These are phyloP conservation scores for Hypomontagnella submonticulosa DNA, from an alignment of 495 filamentous ascomycete genomes.

Conservation along the genomic window DNA sequence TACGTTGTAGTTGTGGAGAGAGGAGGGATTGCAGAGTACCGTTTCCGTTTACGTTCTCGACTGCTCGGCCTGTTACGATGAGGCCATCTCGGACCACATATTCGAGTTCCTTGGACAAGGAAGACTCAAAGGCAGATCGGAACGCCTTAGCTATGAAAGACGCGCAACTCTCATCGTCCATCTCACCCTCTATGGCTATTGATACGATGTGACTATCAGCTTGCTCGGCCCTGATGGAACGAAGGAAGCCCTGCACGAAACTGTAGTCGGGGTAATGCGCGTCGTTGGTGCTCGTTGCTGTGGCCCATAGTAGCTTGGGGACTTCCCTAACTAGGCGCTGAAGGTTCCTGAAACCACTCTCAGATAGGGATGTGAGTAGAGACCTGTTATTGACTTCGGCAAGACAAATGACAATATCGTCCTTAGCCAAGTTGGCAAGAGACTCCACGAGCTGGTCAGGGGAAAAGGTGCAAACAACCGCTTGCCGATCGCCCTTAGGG, in stretches of 20 bases:
- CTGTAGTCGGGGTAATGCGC: slow-evolving; percentile 17
- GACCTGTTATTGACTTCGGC: slow-evolving; percentile 16
- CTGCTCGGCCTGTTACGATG: slow-evolving; percentile 7
- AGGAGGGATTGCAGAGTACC: slow-evolving; percentile 14
- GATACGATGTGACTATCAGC: slow-evolving; percentile 16
- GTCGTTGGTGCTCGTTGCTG: slow-evolving; percentile 9
- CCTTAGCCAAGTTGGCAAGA: neutral
- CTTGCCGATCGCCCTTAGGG: neutral
- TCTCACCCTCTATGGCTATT: slow-evolving; percentile 8
- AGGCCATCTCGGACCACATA: slow-evolving; percentile 15
- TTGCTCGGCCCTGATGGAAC: slow-evolving; percentile 15
- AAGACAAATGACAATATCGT: slow-evolving; percentile 14
- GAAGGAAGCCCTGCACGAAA: slow-evolving; percentile 13
- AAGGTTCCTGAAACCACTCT: slow-evolving; percentile 2
- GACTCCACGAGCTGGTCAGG: neutral
- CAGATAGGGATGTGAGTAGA: slow-evolving; percentile 8
- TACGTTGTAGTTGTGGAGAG: neutral
- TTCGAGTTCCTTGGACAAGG: slow-evolving; percentile 12
- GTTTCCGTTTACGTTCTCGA: slow-evolving; percentile 13
- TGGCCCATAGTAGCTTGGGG: slow-evolving; percentile 11
- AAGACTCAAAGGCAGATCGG: neutral
- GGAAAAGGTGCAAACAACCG: slow-evolving; percentile 4
- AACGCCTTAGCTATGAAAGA: slow-evolving; percentile 13
- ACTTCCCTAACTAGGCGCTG: slow-evolving; percentile 3
- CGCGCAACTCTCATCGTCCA: neutral